A percentile compares a stretch with the other conserved stretches of the same genome.
phyloP scores from a whole-genome alignment of 2,329 filamentous ascomycete species.

The Aspergillus piperis region DNA sequence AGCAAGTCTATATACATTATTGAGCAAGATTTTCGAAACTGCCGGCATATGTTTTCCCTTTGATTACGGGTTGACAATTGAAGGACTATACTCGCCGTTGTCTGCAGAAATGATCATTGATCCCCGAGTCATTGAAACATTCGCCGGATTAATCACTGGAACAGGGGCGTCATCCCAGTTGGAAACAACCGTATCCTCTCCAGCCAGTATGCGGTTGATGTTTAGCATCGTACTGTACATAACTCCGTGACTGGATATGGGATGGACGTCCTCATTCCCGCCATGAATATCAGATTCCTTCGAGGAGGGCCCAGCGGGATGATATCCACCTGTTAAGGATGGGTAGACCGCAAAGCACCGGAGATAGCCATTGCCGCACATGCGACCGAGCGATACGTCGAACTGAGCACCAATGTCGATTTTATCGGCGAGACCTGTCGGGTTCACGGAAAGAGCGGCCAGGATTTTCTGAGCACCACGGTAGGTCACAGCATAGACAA shows the following conservation, averaged over 20 bases:
- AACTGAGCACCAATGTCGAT: slow-evolving; percentile 27
- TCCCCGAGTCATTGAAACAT: slow-evolving; percentile 8
- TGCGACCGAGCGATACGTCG: slow-evolving; percentile 24
- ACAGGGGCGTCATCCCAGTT: slow-evolving; percentile 22
- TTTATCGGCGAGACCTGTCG: slow-evolving; percentile 18
- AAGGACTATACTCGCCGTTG: neutral
- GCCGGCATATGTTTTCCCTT: too few relatives aligned
- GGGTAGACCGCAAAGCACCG: slow-evolving; percentile 24
- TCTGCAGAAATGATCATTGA: neutral
- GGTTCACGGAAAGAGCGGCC: slow-evolving; percentile 23
- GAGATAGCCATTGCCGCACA: slow-evolving; percentile 25
- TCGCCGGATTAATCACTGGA: slow-evolving; percentile 1
- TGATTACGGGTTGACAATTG: neutral
- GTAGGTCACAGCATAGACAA: slow-evolving; percentile 25
- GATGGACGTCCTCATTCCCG: slow-evolving; percentile 6
- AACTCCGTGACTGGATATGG: slow-evolving; percentile 16
- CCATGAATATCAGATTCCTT: slow-evolving; percentile 23
- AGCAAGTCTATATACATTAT: neutral
- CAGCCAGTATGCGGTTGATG: slow-evolving; percentile 16
- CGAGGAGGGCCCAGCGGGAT: slow-evolving; percentile 8
- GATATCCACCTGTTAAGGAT: slow-evolving; percentile 17
- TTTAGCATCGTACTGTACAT: slow-evolving; percentile 27
- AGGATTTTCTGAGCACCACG: slow-evolving; percentile 23
- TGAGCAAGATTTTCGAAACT: neutral
- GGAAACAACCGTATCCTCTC: slow-evolving; percentile 16